Percentiles rank a stretch among this genome's conserved stretches.
Evolutionary conservation across 2,329 filamentous ascomycete species (phyloP).

Genomic region (Magnaporthales sp.): DNA sequence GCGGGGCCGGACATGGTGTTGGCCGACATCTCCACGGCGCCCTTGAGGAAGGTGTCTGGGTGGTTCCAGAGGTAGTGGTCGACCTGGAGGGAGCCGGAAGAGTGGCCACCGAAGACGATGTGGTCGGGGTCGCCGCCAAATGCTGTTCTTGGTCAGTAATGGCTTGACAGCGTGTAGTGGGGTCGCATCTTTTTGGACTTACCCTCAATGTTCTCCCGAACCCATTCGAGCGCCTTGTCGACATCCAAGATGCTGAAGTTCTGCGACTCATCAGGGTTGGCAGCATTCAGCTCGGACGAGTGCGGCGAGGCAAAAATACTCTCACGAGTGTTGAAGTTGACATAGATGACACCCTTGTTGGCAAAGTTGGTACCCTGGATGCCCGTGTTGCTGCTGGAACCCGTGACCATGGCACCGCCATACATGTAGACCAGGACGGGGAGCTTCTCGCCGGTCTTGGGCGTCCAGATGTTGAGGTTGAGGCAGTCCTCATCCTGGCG

Average conservation of each 20-base stretch:
- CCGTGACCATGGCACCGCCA: conserved; percentile 4
- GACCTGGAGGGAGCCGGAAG: conserved; percentile 3
- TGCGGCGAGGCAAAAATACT: conserved; percentile 4
- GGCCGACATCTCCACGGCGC: background rate
- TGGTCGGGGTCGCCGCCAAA: conserved; percentile 3
- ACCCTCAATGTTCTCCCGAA: background rate
- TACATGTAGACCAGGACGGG: conserved; percentile 4
- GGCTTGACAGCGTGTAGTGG: background rate
- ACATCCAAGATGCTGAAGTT: conserved; percentile 6
- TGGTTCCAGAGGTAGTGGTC: conserved; percentile 5
- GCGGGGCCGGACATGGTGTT: conserved; percentile 1
- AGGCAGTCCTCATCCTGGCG: conserved; percentile 4
- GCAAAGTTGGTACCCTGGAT: conserved; percentile 1
- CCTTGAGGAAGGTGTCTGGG: conserved; percentile 3
- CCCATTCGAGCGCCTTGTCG: conserved; percentile 3
- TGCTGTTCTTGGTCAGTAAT: background rate
- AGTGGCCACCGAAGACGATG: conserved; percentile 3
- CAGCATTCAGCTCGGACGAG: background rate
- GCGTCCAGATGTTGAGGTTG: conserved; percentile 2
- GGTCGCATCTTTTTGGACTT: background rate
- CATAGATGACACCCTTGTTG: conserved; percentile 1
- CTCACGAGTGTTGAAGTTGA: conserved; percentile 3
- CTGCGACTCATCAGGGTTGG: conserved; percentile 2
- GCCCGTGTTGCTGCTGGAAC: background rate
- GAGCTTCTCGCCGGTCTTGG: background rate